These are phyloP conservation scores for Scalesia atractyloides DNA, from an alignment of 129 eudicot genomes.

Conservation along the genomic window DNA sequence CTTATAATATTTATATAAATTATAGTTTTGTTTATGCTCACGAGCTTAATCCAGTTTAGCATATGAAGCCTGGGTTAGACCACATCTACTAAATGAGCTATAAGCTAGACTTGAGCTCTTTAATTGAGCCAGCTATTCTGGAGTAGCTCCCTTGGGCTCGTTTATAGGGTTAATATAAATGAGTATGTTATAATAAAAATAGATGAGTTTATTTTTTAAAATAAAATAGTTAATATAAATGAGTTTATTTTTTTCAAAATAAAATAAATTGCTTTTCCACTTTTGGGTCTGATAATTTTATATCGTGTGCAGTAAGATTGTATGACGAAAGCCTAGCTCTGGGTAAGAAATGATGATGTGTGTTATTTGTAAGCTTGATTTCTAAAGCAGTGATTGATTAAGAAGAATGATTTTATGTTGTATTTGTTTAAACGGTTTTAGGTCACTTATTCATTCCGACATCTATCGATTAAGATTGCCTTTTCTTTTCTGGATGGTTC, in stretches of 20 bases:
- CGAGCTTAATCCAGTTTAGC: too few relatives aligned
- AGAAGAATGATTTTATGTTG: conserved; percentile 14
- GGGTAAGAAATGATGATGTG: conserved; percentile 33
- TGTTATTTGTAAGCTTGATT: conserved; percentile 32
- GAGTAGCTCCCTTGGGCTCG: too few relatives aligned
- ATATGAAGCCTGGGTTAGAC: too few relatives aligned
- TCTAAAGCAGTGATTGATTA: conserved; percentile 1
- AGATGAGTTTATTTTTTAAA: neutral
- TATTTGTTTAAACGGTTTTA: conserved; percentile 31
- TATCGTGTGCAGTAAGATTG: conserved; percentile 36
- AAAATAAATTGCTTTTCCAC: neutral
- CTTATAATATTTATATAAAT: too few relatives aligned
- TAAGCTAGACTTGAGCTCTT: too few relatives aligned
- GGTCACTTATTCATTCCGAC: conserved; percentile 36
- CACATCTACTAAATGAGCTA: too few relatives aligned
- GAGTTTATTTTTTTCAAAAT: neutral
- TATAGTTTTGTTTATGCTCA: too few relatives aligned
- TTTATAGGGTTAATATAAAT: neutral
- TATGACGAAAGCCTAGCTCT: neutral
- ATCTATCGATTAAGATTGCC: neutral
- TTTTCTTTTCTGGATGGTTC: conserved; percentile 5
- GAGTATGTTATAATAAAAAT: too few relatives aligned
- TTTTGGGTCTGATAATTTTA: neutral
- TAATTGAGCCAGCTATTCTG: too few relatives aligned
- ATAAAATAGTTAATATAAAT: too few relatives aligned